phyloP scores from a whole-genome alignment of 2,329 filamentous ascomycete species.

The Ceratocystis colombiana region DNA sequence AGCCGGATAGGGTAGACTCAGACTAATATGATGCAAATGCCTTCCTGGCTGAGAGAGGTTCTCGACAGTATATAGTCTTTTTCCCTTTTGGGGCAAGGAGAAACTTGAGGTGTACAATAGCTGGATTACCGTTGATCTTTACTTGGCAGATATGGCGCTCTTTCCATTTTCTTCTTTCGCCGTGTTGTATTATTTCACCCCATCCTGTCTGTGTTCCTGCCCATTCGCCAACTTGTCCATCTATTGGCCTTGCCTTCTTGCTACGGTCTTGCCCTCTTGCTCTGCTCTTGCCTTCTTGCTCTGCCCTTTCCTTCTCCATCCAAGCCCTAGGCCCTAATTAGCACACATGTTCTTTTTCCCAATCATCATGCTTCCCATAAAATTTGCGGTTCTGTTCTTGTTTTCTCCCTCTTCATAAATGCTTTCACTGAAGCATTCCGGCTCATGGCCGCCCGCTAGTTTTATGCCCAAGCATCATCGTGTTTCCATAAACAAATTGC shows the following conservation, averaged over 20 bases:
- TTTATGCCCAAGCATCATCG: conserved; percentile 7
- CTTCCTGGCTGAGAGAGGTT: too few species aligned
- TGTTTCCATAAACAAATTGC: conserved; percentile 1
- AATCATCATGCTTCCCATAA: too few species aligned
- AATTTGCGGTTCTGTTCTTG: not conserved
- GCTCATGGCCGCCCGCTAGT: not conserved
- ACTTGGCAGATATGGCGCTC: not conserved
- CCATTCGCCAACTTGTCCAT: not conserved
- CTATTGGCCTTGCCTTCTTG: not conserved
- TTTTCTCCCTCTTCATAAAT: not conserved
- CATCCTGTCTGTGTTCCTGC: not conserved
- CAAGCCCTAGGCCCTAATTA: conserved; percentile 6
- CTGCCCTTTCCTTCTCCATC: not conserved
- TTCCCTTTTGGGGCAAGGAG: not conserved
- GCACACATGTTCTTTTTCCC: not conserved
- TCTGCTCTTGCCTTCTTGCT: not conserved
- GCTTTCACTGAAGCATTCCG: not conserved
- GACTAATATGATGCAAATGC: too few species aligned
- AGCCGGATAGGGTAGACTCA: too few species aligned
- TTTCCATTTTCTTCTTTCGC: not conserved
- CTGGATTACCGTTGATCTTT: not conserved
- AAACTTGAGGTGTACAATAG: not conserved
- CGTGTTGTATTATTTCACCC: too few species aligned
- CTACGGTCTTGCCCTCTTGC: not conserved
- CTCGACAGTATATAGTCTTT: too few species aligned